Conservation (phyloP, 1,284 basidiomycete species). For the Irpex rosettiformis region DNA sequence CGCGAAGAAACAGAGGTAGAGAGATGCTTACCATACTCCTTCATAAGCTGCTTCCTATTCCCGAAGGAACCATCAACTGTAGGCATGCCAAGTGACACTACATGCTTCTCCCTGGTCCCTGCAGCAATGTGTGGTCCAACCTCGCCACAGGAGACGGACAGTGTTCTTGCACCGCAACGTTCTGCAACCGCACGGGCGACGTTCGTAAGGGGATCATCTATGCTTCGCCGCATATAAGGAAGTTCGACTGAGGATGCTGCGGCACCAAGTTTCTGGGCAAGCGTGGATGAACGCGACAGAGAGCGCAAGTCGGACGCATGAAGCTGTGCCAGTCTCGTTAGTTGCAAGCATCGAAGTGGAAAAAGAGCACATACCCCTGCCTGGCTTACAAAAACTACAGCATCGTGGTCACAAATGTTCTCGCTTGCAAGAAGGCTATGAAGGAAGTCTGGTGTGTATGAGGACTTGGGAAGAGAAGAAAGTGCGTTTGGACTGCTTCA, state of each 20-base stretch:
- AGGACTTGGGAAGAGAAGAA: constrained; percentile 35
- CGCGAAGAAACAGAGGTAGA: not conserved
- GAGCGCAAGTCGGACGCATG: constrained; percentile 67
- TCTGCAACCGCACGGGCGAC: constrained; percentile 41
- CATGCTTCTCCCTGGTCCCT: constrained; percentile 40
- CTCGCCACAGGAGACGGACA: constrained; percentile 37
- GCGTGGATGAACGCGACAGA: constrained; percentile 47
- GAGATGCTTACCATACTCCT: constrained; percentile 45
- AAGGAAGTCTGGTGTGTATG: constrained; percentile 33
- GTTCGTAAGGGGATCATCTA: constrained; percentile 27
- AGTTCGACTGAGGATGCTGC: constrained; percentile 57
- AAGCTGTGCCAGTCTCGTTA: constrained; percentile 36
- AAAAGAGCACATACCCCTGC: constrained; percentile 49
- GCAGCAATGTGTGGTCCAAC: constrained; percentile 30
- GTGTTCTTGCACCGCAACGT: constrained; percentile 48
- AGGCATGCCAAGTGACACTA: constrained; percentile 55
- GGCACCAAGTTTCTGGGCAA: constrained; percentile 42
- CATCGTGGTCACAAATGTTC: constrained; percentile 58
- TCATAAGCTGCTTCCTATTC: constrained; percentile 43
- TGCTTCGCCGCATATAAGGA: constrained; percentile 47
- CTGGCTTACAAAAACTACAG: constrained; percentile 63
- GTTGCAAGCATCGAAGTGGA: constrained; percentile 2
- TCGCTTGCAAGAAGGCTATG: constrained; percentile 41
- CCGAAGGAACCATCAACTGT: constrained; percentile 39
- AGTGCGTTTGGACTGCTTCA: constrained; percentile 43